These are phyloP conservation scores for Pisolithus tinctorius DNA, from an alignment of 768 basidiomycete species.

Conservation along the genomic window DNA sequence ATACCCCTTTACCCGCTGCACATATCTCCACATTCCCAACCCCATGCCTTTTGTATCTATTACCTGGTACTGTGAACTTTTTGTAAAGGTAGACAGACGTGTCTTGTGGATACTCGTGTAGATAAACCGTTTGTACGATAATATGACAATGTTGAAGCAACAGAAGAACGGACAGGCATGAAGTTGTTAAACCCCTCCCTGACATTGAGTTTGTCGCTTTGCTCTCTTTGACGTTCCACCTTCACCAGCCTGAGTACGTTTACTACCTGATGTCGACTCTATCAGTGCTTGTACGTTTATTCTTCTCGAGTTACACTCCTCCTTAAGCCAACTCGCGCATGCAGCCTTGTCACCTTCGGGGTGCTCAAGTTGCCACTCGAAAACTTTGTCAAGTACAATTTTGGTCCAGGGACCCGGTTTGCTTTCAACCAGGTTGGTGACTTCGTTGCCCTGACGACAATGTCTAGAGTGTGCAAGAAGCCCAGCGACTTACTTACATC, in stretches of 20 bases:
- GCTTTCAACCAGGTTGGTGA: slow-evolving; percentile 46
- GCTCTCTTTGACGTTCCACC: slow-evolving; percentile 23
- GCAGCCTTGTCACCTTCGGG: slow-evolving; percentile 59
- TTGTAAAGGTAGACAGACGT: slow-evolving; percentile 1
- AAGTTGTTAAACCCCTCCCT: background rate
- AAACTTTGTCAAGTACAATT: slow-evolving; percentile 52
- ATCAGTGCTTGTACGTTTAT: slow-evolving; percentile 28
- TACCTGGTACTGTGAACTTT: slow-evolving; percentile 1
- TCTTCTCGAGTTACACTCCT: slow-evolving; percentile 44
- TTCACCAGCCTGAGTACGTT: slow-evolving; percentile 18
- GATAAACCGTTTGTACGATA: background rate
- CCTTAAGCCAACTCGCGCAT: slow-evolving; percentile 63
- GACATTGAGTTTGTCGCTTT: slow-evolving; percentile 17
- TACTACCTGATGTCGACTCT: slow-evolving; percentile 13
- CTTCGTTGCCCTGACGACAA: slow-evolving; percentile 58
- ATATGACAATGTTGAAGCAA: background rate
- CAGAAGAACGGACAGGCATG: background rate
- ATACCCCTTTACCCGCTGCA: slow-evolving; percentile 8
- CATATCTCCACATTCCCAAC: slow-evolving; percentile 3
- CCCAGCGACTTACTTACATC: slow-evolving; percentile 48
- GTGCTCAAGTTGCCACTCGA: slow-evolving; percentile 83
- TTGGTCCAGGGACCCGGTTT: slow-evolving; percentile 70
- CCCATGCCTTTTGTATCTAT: slow-evolving; percentile 13
- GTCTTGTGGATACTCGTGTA: background rate
- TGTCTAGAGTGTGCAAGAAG: background rate